Conservation (phyloP, 2,329 filamentous ascomycete genomes). For the Fusarium setosum region DNA sequence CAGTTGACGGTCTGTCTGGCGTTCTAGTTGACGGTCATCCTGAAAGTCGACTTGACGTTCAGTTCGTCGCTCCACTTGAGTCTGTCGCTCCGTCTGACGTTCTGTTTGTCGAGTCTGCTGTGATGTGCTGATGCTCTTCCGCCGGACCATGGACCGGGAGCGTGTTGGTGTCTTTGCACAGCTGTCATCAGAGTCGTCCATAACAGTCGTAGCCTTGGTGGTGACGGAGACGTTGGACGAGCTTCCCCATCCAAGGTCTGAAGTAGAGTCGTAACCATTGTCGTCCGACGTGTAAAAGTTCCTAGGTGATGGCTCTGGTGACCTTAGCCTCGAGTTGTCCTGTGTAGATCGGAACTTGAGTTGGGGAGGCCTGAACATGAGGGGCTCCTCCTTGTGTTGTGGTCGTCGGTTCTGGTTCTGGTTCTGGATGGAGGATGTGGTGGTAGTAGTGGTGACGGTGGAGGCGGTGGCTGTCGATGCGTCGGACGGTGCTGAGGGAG, state of each 20-base stretch:
- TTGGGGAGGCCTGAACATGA: conserved; percentile 40
- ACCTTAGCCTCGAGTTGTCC: conserved; percentile 20
- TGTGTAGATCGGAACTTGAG: conserved; percentile 39
- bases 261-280: conserved; percentile 39
- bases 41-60: conserved; percentile 29
- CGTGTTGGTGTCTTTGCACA: conserved; percentile 35
- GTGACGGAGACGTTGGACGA: conserved; percentile 38
- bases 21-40: neutral
- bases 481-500: conserved; percentile 17
- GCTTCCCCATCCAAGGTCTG: conserved; percentile 35
- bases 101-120: conserved; percentile 33
- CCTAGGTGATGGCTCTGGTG: conserved; percentile 38
- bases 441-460: conserved; percentile 6
- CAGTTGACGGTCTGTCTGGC: conserved; percentile 13
- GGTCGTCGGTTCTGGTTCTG: neutral
- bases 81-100: conserved; percentile 12
- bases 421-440: neutral
- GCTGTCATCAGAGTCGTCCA: conserved; percentile 38
- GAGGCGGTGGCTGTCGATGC: conserved; percentile 10
- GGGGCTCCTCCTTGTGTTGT: conserved; percentile 16
- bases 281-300: conserved; percentile 39
- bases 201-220: conserved; percentile 38
- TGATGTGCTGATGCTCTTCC: conserved; percentile 20
- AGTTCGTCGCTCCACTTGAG: conserved; percentile 18
- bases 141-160: conserved; percentile 33